Percentiles rank a stretch among this genome's conserved stretches.
phyloP scores from a whole-genome alignment of 768 basidiomycete species.

The Kwoniella mangroviensis region DNA sequence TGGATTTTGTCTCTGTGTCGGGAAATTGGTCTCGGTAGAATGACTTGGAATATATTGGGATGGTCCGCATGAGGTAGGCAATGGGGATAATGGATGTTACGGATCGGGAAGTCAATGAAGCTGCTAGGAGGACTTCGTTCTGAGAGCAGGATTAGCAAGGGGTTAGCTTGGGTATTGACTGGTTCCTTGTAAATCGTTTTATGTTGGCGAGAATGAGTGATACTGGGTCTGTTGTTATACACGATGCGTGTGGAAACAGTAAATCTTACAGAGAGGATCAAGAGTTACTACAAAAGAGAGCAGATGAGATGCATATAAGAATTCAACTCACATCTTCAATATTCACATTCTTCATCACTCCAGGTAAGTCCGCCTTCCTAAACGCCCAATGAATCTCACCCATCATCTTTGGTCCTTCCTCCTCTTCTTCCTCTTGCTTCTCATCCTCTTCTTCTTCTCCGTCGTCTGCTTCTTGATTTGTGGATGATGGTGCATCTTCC shows the following conservation, averaged over 20 bases:
- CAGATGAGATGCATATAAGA: too few relatives aligned
- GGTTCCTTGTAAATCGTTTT: background rate
- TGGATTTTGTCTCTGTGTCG: conserved; percentile 25
- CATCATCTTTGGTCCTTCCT: conserved; percentile 44
- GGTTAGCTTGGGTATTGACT: background rate
- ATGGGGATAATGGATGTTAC: conserved; percentile 49
- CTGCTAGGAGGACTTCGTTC: conserved; percentile 56
- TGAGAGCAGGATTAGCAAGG: conserved; percentile 8
- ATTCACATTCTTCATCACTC: conserved; percentile 52
- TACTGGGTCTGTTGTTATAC: too few relatives aligned
- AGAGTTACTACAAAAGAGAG: too few relatives aligned
- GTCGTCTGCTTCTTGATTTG: conserved; percentile 26
- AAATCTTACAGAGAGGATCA: too few relatives aligned
- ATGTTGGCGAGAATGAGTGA: too few relatives aligned
- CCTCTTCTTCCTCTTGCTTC: conserved; percentile 36
- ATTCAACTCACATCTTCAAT: conserved; percentile 51
- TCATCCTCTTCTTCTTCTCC: conserved; percentile 22
- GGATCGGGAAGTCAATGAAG: conserved; percentile 40
- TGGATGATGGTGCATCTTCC: conserved; percentile 36
- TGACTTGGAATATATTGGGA: conserved; percentile 47
- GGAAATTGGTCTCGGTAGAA: conserved; percentile 46
- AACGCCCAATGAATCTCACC: conserved; percentile 56
- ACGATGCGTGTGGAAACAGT: too few relatives aligned
- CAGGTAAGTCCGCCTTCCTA: conserved; percentile 50
- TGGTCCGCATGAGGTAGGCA: conserved; percentile 30